Evolutionary conservation across 1,284 basidiomycete species (phyloP).

Genomic region (Puccinia triticina): DNA sequence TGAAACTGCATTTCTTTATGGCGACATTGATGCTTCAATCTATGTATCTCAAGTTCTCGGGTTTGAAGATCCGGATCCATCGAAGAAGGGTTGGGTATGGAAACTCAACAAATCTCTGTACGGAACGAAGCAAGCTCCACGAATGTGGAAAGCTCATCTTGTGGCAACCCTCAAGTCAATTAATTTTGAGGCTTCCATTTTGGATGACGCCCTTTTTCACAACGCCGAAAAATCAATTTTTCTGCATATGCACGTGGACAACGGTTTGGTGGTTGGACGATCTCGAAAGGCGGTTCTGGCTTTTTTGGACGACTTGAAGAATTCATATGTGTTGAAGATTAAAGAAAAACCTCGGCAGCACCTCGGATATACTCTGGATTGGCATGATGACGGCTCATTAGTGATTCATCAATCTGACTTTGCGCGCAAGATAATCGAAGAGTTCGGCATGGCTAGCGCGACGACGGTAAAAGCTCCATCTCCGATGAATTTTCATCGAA

Average conservation of each 20-base stretch:
- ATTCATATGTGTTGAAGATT: neutral
- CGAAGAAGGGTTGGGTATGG: neutral
- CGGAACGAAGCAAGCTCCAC: slow-evolving; percentile 24
- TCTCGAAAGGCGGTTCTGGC: neutral
- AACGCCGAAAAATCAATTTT: no score
- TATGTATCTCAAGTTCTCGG: slow-evolving; percentile 61
- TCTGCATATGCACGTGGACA: neutral
- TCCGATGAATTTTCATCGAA: no score
- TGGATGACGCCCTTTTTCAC: slow-evolving; percentile 5
- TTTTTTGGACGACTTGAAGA: neutral
- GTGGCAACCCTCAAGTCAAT: neutral
- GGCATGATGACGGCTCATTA: neutral
- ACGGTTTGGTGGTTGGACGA: neutral
- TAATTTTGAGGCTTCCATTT: neutral
- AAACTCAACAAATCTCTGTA: slow-evolving; percentile 29
- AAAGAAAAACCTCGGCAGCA: neutral
- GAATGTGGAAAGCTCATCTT: slow-evolving; percentile 1
- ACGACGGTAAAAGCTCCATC: neutral
- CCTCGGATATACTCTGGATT: neutral
- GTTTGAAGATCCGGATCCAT: slow-evolving; percentile 1
- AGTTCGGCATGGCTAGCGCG: neutral
- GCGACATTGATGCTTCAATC: slow-evolving; percentile 62
- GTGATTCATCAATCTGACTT: slow-evolving; percentile 7
- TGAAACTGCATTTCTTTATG: slow-evolving; percentile 63
- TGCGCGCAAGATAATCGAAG: no score